Evolutionary conservation across 768 basidiomycete species (phyloP).

Genomic region (Megacollybia marginata): DNA sequence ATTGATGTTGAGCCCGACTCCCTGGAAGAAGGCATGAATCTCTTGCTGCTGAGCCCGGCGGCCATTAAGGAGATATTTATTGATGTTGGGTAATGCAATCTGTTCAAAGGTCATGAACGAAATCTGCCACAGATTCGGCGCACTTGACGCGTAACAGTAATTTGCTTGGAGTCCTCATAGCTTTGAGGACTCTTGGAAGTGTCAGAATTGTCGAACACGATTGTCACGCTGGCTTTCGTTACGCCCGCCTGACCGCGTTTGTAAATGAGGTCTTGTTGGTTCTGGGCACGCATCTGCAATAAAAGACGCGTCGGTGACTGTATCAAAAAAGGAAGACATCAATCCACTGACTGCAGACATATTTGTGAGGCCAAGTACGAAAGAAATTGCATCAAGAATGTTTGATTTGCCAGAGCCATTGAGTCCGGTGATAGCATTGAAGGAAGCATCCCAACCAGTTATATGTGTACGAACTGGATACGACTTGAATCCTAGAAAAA

Average conservation of each 20-base stretch:
- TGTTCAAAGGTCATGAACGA: slow-evolving; percentile 20
- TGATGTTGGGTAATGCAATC: slow-evolving; percentile 89
- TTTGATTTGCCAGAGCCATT: slow-evolving; percentile 98
- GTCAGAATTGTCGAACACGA: slow-evolving; percentile 98
- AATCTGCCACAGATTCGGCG: slow-evolving; percentile 10
- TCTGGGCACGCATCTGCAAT: slow-evolving; percentile 82
- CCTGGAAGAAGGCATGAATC: slow-evolving; percentile 90
- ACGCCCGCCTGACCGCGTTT: slow-evolving; percentile 97
- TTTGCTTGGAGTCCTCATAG: slow-evolving; percentile 72
- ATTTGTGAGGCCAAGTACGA: slow-evolving; percentile 96
- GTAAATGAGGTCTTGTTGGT: slow-evolving; percentile 97
- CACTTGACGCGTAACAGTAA: slow-evolving; percentile 95
- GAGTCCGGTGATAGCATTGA: slow-evolving; percentile 96
- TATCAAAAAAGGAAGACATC: not conserved
- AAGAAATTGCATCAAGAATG: slow-evolving; percentile 98
- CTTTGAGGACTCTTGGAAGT: slow-evolving; percentile 76
- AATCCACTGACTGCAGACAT: slow-evolving; percentile 67
- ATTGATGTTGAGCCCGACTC: slow-evolving; percentile 98
- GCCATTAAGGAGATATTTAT: slow-evolving; percentile 94
- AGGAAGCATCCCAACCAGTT: slow-evolving; percentile 93
- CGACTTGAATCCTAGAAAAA: slow-evolving; percentile 81
- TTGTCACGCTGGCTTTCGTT: slow-evolving; percentile 95
- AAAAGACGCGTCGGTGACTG: not conserved
- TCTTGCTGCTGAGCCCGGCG: slow-evolving; percentile 84
- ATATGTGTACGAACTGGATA: slow-evolving; percentile 96